phyloP scores from a whole-genome alignment of 345 rosid genomes.

The Luvunga scandens region DNA sequence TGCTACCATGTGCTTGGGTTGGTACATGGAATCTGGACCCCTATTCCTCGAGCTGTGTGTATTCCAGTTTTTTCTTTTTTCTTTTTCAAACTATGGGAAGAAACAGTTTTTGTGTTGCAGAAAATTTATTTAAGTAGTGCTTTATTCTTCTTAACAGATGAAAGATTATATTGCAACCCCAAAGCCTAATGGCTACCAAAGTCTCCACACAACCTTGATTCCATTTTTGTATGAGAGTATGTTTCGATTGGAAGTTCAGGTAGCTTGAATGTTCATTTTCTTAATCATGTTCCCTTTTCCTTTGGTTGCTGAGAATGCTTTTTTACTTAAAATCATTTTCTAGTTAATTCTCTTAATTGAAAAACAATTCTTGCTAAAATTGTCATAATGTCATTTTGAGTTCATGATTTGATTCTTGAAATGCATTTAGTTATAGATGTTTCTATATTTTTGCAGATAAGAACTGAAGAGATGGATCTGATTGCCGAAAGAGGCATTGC shows the following conservation, averaged over 20 bases:
- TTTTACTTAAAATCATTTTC: background rate
- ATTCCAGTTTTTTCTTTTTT: slow-evolving; percentile 19
- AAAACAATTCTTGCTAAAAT: background rate
- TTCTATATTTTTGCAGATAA: slow-evolving; percentile 51
- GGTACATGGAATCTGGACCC: slow-evolving; percentile 97
- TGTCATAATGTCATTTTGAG: background rate
- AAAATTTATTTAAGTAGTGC: background rate
- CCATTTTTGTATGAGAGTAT: slow-evolving; percentile 89
- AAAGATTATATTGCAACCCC: slow-evolving; percentile 99
- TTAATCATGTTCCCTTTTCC: slow-evolving; percentile 8
- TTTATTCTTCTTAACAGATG: slow-evolving; percentile 50
- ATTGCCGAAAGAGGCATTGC: slow-evolving; percentile 99
- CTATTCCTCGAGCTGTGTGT: slow-evolving; percentile 86
- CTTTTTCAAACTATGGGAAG: slow-evolving; percentile 4
- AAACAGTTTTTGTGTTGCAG: background rate
- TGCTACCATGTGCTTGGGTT: slow-evolving; percentile 96
- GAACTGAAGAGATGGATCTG: slow-evolving; percentile 98
- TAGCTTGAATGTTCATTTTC: slow-evolving; percentile 23
- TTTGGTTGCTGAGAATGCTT: background rate
- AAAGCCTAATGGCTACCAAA: slow-evolving; percentile 98
- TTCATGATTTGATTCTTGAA: background rate
- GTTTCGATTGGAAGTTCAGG: slow-evolving; percentile 92
- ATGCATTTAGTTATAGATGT: background rate
- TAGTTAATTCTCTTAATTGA: background rate
- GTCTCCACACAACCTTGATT: slow-evolving; percentile 90